phyloP scores from a whole-genome alignment of 2,329 filamentous ascomycete species.

The Fonsecaea pedrosoi region DNA sequence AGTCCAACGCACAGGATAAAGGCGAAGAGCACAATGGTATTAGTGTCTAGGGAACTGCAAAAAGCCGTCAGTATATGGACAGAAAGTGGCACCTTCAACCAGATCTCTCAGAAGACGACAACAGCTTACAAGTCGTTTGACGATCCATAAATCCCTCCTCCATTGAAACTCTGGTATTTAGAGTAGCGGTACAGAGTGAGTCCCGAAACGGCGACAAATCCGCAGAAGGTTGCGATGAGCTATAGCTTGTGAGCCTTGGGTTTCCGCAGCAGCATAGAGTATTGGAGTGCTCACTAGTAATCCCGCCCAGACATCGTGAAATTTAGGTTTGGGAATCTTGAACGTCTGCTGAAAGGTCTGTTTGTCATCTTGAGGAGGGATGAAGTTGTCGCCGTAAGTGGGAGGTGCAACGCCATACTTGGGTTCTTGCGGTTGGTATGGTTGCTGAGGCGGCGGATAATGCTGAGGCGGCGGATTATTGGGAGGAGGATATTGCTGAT shows the following conservation, averaged over 20 bases:
- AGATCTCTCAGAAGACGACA: neutral
- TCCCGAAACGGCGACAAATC: constrained; percentile 78
- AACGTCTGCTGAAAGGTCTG: constrained; percentile 78
- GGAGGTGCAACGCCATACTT: constrained; percentile 44
- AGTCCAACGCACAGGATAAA: constrained; percentile 78
- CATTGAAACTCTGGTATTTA: constrained; percentile 66
- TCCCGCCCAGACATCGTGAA: constrained; percentile 88
- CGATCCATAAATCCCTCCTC: constrained; percentile 75
- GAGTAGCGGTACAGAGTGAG: constrained; percentile 78
- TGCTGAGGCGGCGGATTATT: constrained; percentile 26
- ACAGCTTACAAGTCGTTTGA: constrained; percentile 61
- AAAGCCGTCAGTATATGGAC: neutral
- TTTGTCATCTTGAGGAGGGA: constrained; percentile 53
- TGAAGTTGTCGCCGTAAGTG: constrained; percentile 49
- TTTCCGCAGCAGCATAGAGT: neutral
- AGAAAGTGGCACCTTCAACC: neutral
- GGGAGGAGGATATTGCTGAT: constrained; percentile 33
- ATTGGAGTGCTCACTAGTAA: constrained; percentile 65
- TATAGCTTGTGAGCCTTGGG: constrained; percentile 43
- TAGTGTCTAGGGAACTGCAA: constrained; percentile 69
- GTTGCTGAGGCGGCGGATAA: constrained; percentile 30
- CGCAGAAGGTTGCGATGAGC: constrained; percentile 73
- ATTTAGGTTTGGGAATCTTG: constrained; percentile 82
- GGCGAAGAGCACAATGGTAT: constrained; percentile 83
- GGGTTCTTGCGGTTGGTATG: constrained; percentile 30